A percentile compares a stretch with the other conserved stretches of the same genome.
Evolutionary conservation across 176 grass and related monocot genomes (phyloP).

Genomic region (Carex kokanica): DNA sequence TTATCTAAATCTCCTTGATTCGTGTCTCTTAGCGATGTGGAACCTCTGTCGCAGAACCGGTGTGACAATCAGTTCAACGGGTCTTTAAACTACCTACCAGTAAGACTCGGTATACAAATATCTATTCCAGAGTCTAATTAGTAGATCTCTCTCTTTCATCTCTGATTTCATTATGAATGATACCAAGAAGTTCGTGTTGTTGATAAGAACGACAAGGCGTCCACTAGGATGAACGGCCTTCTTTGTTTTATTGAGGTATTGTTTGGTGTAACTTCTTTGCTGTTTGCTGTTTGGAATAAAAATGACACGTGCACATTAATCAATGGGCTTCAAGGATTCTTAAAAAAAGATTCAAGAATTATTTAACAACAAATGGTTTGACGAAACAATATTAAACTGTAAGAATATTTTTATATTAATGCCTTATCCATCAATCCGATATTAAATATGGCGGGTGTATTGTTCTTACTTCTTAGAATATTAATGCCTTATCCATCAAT

Average conservation of each 20-base stretch:
- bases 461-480: no score
- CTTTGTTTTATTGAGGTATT: neutral
- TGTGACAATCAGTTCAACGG: neutral
- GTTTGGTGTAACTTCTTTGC: conserved; percentile 8
- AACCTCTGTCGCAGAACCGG: neutral
- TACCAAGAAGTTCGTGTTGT: conserved; percentile 25
- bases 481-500: no score
- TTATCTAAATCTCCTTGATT: neutral
- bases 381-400: neutral
- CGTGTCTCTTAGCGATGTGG: neutral
- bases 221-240: neutral
- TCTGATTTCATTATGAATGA: neutral
- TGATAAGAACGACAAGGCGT: conserved; percentile 24
- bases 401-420: neutral
- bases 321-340: neutral
- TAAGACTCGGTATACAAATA: neutral
- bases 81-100: neutral
- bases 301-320: neutral
- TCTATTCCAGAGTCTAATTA: neutral
- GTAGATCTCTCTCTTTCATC: conserved; percentile 9
- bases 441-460: neutral
- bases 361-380: neutral
- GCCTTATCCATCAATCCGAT: no score
- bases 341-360: neutral
- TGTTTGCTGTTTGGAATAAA: neutral